Percentiles rank a stretch among this genome's conserved stretches.
These are phyloP conservation scores for Pleodorina starrii DNA, from an alignment of 139 green algal genomes.

Conservation along the genomic window DNA sequence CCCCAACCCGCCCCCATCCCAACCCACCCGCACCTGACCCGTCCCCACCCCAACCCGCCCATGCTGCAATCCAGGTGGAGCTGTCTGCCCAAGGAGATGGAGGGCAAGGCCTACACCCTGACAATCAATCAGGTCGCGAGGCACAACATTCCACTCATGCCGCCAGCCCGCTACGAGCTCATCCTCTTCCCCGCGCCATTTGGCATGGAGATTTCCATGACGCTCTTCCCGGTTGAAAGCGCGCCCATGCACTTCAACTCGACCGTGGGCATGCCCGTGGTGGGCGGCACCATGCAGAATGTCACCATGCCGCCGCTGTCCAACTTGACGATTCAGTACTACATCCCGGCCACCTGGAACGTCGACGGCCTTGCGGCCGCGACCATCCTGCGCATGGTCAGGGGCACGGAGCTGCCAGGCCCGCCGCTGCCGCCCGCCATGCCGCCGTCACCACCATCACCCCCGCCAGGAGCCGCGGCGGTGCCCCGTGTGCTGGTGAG, in stretches of 20 bases:
- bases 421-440: not conserved
- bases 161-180: not conserved
- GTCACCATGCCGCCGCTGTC: not conserved
- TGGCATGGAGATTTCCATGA: constrained; percentile 26
- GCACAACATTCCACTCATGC: constrained; percentile 53
- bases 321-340: constrained; percentile 26
- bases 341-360: not conserved
- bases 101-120: constrained; percentile 36
- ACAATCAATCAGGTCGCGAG: constrained; percentile 8
- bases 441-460: constrained; percentile 1
- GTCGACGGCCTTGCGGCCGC: constrained; percentile 31
- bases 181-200: constrained; percentile 8
- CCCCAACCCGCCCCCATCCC: not conserved
- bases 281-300: not conserved
- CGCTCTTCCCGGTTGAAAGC: not conserved
- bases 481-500: not conserved
- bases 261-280: not conserved
- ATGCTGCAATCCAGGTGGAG: not conserved
- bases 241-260: not conserved
- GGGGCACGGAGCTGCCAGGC: not conserved
- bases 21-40: not conserved
- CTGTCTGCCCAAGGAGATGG: constrained; percentile 1
- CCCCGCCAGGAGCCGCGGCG: not conserved
- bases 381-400: not conserved
- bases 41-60: not conserved